Conservation (phyloP, 257 asterid species). For the Solanum stenotomum region DNA sequence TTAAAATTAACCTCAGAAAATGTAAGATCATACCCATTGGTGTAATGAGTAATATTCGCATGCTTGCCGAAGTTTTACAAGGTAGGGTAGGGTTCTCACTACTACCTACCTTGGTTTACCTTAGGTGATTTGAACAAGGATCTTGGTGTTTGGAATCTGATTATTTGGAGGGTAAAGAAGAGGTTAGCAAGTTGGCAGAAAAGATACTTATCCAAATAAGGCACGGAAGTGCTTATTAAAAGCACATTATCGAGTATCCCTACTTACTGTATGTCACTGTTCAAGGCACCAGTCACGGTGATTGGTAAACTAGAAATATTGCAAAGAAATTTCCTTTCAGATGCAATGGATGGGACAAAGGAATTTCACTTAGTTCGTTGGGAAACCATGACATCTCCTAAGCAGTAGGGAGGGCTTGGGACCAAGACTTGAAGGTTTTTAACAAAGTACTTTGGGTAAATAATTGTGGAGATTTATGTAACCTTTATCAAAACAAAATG, state of each 20-base stretch:
- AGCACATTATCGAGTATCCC: background rate
- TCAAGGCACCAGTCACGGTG: background rate
- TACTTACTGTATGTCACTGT: background rate
- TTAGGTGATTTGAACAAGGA: background rate
- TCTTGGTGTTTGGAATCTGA: background rate
- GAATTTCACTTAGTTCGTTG: too few species aligned
- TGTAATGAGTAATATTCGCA: background rate
- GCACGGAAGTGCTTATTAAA: background rate
- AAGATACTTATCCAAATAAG: background rate
- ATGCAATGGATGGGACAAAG: background rate
- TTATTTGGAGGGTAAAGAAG: background rate
- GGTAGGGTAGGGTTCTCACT: background rate
- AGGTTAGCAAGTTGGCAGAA: background rate
- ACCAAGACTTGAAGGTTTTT: background rate
- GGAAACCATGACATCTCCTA: background rate
- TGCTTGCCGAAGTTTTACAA: background rate
- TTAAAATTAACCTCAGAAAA: background rate
- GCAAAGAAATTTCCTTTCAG: background rate
- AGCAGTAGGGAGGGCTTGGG: background rate
- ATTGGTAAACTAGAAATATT: background rate
- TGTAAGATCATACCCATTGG: background rate
- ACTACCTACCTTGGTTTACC: background rate
- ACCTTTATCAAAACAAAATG: too few species aligned
- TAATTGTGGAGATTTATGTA: too few species aligned
- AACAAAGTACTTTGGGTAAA: background rate